Evolutionary conservation across 2,329 filamentous ascomycete genomes (phyloP), one percentile per base, ranked within the genome.

Genomic region (Neonectria ditissima): DNA sequence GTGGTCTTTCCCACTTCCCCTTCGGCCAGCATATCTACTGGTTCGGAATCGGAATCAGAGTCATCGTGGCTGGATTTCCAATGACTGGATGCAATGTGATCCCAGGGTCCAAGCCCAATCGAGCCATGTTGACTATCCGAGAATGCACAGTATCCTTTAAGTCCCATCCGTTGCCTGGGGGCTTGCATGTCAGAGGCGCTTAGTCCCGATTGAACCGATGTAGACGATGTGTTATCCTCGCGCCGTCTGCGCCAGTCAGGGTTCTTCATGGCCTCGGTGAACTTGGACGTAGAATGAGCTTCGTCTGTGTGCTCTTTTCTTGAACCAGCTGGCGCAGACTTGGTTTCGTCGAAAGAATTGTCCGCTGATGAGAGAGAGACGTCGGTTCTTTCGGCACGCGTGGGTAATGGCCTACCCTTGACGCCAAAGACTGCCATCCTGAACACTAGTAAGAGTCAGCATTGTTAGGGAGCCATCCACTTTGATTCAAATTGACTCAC

Each of bases 231-330:
- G 18, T 48, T 55, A 3, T 65, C 58, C 9, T 67, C 65, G 10
- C 66, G 62, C 32, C 77, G 76, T 28, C 65, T 67, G 32, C 77
- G 74, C 77, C 77, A 79, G 52, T 79, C 71, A 14, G 76, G 76
- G 28, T 79, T 78, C 24, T 71, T 76, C 73, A 79, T 74, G 24
- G 77, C 77, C 62, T 77, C 73, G 8, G 62, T 53, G 41, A 74
- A 72, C 44, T 72, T 76, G 26, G 69, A 73, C 24, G 43, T 58
- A 7, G 54, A 8, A 11, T 57, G 63, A 6, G 63, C 48, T 1
- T 75, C 74, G 10, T 69, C 72, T 13, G 62, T 62, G 18, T 64
- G 37, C 1, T 73, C 65, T 47, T 55, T 65, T 10, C 67, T 55
- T 11, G 43, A 34, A 22, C 43, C 10, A 39, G 37, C 26, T 14